These are phyloP conservation scores for Chlorociboria aeruginascens DNA, from an alignment of 495 filamentous ascomycete species.

Conservation along the genomic window DNA sequence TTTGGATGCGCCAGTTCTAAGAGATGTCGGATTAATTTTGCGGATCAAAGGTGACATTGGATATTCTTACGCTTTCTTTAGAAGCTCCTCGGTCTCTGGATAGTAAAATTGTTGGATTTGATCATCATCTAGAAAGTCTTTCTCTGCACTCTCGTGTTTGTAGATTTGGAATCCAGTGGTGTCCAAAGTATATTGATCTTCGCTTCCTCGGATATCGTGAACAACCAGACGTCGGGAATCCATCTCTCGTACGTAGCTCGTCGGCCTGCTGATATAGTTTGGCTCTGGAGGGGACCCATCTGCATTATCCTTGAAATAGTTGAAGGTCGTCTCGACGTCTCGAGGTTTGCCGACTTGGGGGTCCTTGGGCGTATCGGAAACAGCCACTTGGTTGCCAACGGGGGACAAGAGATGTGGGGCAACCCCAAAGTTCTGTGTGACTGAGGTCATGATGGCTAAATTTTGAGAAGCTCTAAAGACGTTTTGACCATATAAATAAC, in stretches of 20 bases:
- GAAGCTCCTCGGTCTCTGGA: constrained; percentile 50
- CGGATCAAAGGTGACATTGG: neutral
- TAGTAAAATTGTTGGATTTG: constrained; percentile 56
- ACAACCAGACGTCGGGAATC: constrained; percentile 26
- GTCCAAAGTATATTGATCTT: constrained; percentile 37
- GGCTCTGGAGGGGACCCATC: constrained; percentile 46
- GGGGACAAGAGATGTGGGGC: neutral
- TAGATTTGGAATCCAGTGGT: constrained; percentile 37
- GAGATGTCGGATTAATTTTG: neutral
- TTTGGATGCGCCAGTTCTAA: constrained; percentile 35
- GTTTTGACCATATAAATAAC: too few species aligned
- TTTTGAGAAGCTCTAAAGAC: neutral
- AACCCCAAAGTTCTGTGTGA: neutral
- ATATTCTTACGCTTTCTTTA: constrained; percentile 41
- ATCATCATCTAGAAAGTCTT: constrained; percentile 50
- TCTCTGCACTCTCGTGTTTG: constrained; percentile 35
- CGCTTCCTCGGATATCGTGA: constrained; percentile 37
- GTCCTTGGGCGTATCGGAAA: neutral
- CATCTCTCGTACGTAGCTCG: constrained; percentile 36
- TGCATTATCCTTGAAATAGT: constrained; percentile 46
- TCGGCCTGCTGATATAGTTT: constrained; percentile 33
- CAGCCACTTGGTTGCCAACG: neutral
- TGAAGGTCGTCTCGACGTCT: constrained; percentile 43
- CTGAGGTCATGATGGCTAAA: neutral
- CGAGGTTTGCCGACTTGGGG: neutral